Conservation (phyloP, 2,329 filamentous ascomycete species). For the Fusarium chaquense region DNA sequence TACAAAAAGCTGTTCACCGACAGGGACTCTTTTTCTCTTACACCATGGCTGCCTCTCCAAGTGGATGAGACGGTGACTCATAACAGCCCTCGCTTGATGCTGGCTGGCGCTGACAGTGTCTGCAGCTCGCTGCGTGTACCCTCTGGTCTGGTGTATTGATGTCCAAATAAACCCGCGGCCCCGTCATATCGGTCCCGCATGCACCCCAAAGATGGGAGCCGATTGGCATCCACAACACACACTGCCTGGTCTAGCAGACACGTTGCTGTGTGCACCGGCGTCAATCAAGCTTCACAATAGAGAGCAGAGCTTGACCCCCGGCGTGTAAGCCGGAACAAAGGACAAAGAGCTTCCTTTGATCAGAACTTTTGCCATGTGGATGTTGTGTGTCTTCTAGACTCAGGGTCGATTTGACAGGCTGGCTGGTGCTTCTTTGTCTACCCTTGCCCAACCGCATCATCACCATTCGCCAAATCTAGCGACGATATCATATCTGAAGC, state of each 20-base stretch:
- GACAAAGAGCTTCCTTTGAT: conserved; percentile 28
- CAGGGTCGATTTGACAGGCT: conserved; percentile 24
- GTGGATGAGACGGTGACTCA: conserved; percentile 47
- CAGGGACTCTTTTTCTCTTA: conserved; percentile 7
- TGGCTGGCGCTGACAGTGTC: conserved; percentile 39
- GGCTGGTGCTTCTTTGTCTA: conserved; percentile 28
- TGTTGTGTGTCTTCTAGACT: conserved; percentile 24
- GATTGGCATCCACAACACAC: conserved; percentile 46
- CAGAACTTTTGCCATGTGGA: conserved; percentile 28
- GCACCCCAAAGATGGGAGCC: conserved; percentile 43
- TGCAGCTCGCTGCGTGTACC: conserved; percentile 40
- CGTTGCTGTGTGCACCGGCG: conserved; percentile 41
- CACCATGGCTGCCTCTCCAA: conserved; percentile 14
- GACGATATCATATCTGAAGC: conserved; percentile 30
- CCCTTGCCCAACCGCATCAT: conserved; percentile 37
- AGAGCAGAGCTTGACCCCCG: conserved; percentile 29
- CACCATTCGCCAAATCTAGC: conserved; percentile 42
- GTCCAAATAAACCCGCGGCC: conserved; percentile 48
- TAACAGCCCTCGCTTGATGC: conserved; percentile 34
- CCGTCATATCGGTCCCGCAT: conserved; percentile 47
- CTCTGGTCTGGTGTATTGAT: conserved; percentile 49
- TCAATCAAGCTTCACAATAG: conserved; percentile 34
- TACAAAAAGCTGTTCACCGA: conserved; percentile 1
- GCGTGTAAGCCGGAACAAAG: conserved; percentile 37
- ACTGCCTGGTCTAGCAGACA: conserved; percentile 43